phyloP scores from a whole-genome alignment of 345 rosid genomes.

The Noccaea bulbosa region DNA sequence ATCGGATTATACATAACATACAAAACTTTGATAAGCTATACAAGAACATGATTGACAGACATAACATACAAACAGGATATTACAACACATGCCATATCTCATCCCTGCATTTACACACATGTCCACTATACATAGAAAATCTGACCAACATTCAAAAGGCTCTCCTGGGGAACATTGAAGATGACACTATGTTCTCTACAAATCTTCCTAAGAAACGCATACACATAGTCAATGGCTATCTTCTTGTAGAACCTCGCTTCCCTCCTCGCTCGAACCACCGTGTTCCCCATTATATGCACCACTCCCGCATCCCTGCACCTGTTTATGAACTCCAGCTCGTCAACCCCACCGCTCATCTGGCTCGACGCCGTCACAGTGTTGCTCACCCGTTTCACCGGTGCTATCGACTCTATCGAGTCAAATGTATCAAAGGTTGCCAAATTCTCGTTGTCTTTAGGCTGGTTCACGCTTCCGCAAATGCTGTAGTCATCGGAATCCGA shows the following conservation, averaged over 20 bases:
- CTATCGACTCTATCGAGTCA: constrained; percentile 40
- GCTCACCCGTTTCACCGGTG: constrained; percentile 36
- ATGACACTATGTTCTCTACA: constrained; percentile 76
- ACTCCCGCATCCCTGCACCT: constrained; percentile 67
- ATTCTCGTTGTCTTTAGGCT: constrained; percentile 37
- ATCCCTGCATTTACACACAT: not conserved
- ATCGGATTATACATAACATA: not conserved
- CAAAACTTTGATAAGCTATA: constrained; percentile 17
- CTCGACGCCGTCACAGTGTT: constrained; percentile 48
- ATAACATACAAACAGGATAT: not conserved
- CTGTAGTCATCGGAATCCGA: constrained; percentile 83
- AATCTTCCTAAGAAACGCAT: constrained; percentile 82
- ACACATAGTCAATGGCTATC: constrained; percentile 66
- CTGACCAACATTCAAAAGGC: constrained; percentile 77
- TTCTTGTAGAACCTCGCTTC: constrained; percentile 66
- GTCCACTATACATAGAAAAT: constrained; percentile 57
- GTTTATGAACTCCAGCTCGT: constrained; percentile 64
- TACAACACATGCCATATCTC: not conserved
- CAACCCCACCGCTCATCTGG: constrained; percentile 56
- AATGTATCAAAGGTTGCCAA: constrained; percentile 39
- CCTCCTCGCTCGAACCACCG: constrained; percentile 64
- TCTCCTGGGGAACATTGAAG: constrained; percentile 76
- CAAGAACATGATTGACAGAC: constrained; percentile 3
- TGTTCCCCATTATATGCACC: constrained; percentile 78
- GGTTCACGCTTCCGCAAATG: constrained; percentile 50